phyloP scores from a whole-genome alignment of 345 rosid genomes.

The Abelmoschus esculentus region DNA sequence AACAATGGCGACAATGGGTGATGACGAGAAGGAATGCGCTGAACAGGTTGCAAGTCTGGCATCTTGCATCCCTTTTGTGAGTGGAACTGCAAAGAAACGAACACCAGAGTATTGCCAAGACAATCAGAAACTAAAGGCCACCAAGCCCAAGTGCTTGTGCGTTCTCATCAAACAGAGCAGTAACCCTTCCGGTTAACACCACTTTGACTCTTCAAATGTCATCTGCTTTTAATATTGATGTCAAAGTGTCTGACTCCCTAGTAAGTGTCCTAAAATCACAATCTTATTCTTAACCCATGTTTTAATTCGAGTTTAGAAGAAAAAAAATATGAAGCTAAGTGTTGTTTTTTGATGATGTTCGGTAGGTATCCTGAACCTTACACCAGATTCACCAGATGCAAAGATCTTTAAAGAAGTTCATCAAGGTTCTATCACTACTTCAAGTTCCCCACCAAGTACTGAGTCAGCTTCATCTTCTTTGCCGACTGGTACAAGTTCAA shows the following conservation, averaged over 20 bases:
- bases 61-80: conserved; percentile 37
- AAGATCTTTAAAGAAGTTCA: conserved; percentile 33
- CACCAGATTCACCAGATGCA: conserved; percentile 36
- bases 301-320: too few relatives aligned
- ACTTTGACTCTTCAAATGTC: conserved; percentile 43
- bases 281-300: too few relatives aligned
- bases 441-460: conserved; percentile 16
- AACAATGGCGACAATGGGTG: conserved; percentile 3
- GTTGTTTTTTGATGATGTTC: not conserved
- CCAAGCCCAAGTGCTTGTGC: conserved; percentile 36
- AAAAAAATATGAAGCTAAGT: not conserved
- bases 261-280: not conserved
- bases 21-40: conserved; percentile 33
- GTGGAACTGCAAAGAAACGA: conserved; percentile 36
- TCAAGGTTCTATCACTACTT: conserved; percentile 10
- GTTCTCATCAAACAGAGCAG: conserved; percentile 35
- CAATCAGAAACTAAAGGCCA: conserved; percentile 26
- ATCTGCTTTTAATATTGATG: conserved; percentile 34
- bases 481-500: conserved; percentile 3
- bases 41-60: conserved; percentile 31
- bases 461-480: not conserved
- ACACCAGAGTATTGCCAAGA: conserved; percentile 34
- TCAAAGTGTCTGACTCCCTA: conserved; percentile 33
- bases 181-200: conserved; percentile 40
- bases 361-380: conserved; percentile 29